Base-by-base conservation (phyloP, 352 stramenopile species). In the Thraustochytrium sp. region DNA sequence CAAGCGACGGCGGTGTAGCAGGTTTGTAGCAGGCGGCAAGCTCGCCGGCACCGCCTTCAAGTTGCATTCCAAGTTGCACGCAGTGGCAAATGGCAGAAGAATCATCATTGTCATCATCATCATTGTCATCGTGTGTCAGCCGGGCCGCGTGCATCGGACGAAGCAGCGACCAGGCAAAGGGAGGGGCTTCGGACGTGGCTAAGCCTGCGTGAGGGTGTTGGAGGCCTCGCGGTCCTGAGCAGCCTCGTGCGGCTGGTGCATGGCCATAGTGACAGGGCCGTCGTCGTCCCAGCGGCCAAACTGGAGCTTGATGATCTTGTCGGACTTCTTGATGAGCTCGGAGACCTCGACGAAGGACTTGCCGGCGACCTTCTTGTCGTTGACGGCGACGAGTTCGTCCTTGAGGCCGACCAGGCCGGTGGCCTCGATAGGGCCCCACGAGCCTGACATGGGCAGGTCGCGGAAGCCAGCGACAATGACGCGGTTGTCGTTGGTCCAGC, bases 211-310 rank as follows among this genome's bases (percentile, higher is more conserved):
- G n/a, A n/a, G n/a, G n/a, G n/a, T n/a, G n/a, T n/a, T n/a, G n/a
- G n/a, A n/a, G n/a, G n/a, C n/a, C n/a, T n/a, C n/a, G n/a, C n/a
- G n/a, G n/a, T n/a, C n/a, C n/a, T n/a, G n/a, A n/a, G 89, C 48
- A 92, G 84, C 29, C 16, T 13, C 89, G 62, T 94, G 89, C 68
- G 89, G 82, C 40, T 92, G 29, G 42, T 87, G 87, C 0, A 92
- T 84, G 89, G 89, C 93, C 40, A 88, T 49, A 44, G 65, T 64
- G 9, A 76, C 61, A 3, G 55, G 34, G 59, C 49, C 75, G 8
- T 73, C 55, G 37, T 84, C 75, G 18, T 54, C 34, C 55, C 61
- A 84, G 40, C 75, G 54, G n/a, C 75, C 75, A 84, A 84, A 84
- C 26, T 80, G 75, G 26, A 84, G 49, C 26, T 53, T 83, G 42